Evolutionary conservation across 352 stramenopile species (phyloP).

Genomic region (Phytophthora tentaculata): DNA sequence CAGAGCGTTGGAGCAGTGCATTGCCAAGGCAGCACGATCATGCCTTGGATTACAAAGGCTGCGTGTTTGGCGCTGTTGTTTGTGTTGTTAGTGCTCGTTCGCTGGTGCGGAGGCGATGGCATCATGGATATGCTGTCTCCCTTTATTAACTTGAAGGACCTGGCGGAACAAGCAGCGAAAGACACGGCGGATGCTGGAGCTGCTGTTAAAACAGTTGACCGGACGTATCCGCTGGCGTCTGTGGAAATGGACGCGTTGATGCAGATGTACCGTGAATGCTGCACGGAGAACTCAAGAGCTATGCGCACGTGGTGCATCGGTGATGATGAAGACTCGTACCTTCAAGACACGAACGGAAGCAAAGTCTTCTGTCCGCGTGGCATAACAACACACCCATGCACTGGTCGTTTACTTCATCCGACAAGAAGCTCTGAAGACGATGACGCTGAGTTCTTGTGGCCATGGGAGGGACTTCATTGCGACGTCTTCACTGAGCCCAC

Average conservation of each 20-base stretch:
- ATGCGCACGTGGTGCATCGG: slow-evolving; percentile 74
- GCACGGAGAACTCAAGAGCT: slow-evolving; percentile 46
- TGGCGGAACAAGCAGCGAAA: slow-evolving; percentile 31
- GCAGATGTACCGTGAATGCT: slow-evolving; percentile 55
- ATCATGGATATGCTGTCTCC: slow-evolving; percentile 48
- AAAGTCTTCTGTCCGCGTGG: slow-evolving; percentile 49
- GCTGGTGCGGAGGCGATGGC: slow-evolving; percentile 15
- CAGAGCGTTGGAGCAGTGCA: not conserved
- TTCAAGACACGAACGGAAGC: slow-evolving; percentile 9
- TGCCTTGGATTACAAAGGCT: not conserved
- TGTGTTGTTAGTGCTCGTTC: slow-evolving; percentile 8
- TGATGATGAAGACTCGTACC: slow-evolving; percentile 13
- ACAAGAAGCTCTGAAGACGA: slow-evolving; percentile 23
- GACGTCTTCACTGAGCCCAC: slow-evolving; percentile 71
- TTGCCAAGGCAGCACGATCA: slow-evolving; percentile 4
- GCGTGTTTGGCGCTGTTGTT: slow-evolving; percentile 12
- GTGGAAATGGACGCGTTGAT: slow-evolving; percentile 53
- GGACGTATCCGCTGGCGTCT: slow-evolving; percentile 54
- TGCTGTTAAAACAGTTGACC: slow-evolving; percentile 42
- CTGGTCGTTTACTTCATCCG: slow-evolving; percentile 52
- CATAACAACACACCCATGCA: slow-evolving; percentile 67
- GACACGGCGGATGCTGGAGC: slow-evolving; percentile 10
- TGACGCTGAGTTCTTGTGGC: slow-evolving; percentile 55
- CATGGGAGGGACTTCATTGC: slow-evolving; percentile 77
- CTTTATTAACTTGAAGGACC: slow-evolving; percentile 45